Percentiles rank a stretch among this genome's conserved stretches.
Evolutionary conservation across 352 stramenopile species (phyloP).

Genomic region (Thalassiosira pacifica): DNA sequence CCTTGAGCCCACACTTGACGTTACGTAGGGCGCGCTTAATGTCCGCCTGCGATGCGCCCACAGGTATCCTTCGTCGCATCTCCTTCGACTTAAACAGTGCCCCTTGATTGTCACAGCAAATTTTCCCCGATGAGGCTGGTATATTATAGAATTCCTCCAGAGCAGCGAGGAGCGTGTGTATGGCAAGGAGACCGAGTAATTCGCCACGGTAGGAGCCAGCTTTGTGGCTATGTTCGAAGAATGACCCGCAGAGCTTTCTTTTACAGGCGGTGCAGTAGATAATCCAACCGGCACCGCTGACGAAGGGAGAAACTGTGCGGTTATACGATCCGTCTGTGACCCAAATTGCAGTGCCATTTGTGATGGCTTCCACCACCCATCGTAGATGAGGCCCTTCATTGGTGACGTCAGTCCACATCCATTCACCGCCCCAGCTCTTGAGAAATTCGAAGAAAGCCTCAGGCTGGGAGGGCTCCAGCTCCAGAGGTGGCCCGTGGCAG

Average conservation of each 20-base stretch:
- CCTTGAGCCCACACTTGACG: too few relatives aligned
- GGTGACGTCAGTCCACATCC: conserved; percentile 5
- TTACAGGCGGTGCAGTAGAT: not conserved
- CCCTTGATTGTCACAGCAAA: conserved; percentile 26
- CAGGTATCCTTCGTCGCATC: not conserved
- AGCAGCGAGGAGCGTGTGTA: not conserved
- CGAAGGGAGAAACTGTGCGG: not conserved
- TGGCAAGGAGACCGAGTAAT: conserved; percentile 8
- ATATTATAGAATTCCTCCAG: not conserved
- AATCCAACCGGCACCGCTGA: conserved; percentile 29
- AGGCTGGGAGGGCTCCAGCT: not conserved
- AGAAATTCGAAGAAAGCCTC: not conserved
- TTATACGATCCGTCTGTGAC: conserved; percentile 36
- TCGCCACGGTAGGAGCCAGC: conserved; percentile 22
- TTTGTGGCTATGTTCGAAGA: not conserved
- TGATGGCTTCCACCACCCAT: conserved; percentile 13
- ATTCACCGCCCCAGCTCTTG: not conserved
- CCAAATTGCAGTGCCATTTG: conserved; percentile 5
- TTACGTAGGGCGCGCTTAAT: too few relatives aligned
- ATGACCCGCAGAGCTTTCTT: not conserved
- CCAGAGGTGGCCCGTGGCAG: not conserved
- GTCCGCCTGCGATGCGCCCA: too few relatives aligned
- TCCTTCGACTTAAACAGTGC: conserved; percentile 10
- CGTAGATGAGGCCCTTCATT: not conserved
- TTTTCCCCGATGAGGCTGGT: not conserved